Evolutionary conservation across 768 basidiomycete species (phyloP).

Genomic region (Tulasnella calospora): DNA sequence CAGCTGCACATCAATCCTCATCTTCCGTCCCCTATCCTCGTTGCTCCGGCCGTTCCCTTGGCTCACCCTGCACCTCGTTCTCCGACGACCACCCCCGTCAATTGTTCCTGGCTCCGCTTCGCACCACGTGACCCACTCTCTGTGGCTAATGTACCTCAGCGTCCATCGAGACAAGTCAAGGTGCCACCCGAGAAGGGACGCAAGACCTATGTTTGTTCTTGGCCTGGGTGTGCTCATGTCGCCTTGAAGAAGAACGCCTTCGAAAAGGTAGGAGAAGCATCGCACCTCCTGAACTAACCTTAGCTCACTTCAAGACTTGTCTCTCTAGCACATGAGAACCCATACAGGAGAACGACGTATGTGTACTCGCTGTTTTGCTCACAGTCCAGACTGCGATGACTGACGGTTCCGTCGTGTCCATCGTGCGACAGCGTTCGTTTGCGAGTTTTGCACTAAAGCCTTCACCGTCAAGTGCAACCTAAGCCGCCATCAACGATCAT

Average conservation of each 20-base stretch:
- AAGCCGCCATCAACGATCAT: neutral
- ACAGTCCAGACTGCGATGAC: neutral
- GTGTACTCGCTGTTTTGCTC: neutral
- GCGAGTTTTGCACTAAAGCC: neutral
- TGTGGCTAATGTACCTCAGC: neutral
- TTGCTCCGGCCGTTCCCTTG: neutral
- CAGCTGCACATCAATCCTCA: neutral
- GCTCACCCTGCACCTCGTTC: neutral
- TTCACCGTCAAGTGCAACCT: constrained; percentile 5
- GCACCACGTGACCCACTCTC: neutral
- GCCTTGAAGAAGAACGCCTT: neutral
- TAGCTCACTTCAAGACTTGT: neutral
- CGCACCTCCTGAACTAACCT: neutral
- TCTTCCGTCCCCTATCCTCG: neutral
- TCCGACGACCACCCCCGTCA: neutral
- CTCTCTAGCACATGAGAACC: constrained; percentile 6
- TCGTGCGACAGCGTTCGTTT: neutral
- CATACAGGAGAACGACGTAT: constrained; percentile 9
- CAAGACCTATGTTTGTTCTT: neutral
- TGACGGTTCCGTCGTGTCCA: neutral
- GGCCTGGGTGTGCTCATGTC: neutral
- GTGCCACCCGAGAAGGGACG: neutral
- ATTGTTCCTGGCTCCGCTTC: neutral
- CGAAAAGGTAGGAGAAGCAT: neutral
- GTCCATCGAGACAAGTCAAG: neutral